phyloP scores from a whole-genome alignment of 108 stramenopile genomes.

The Schizochytrium sp. region DNA sequence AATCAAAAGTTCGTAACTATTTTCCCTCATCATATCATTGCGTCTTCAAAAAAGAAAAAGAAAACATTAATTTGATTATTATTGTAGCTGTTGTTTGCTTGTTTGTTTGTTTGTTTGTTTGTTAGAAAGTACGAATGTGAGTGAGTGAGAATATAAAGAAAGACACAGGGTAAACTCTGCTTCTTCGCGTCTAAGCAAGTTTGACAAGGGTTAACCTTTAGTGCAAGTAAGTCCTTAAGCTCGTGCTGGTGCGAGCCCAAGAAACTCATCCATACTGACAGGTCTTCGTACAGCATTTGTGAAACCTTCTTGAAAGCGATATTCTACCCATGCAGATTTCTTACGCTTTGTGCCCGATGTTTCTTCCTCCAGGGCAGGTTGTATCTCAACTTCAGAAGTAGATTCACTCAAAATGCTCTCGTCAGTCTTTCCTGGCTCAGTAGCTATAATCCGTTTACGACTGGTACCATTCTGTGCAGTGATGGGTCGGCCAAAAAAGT shows the following conservation, averaged over 20 bases:
- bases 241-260: background rate
- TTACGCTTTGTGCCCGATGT: background rate
- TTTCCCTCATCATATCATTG: too few species aligned
- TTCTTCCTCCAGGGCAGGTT: background rate
- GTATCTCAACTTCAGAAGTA: too few species aligned
- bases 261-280: conserved; percentile 17
- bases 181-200: too few species aligned
- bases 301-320: conserved; percentile 58
- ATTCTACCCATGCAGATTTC: background rate
- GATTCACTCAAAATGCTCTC: background rate
- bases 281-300: conserved; percentile 62
- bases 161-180: too few species aligned
- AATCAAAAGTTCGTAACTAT: too few species aligned
- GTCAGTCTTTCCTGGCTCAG: background rate
- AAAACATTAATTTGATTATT: too few species aligned
- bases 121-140: too few species aligned
- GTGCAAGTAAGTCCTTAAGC: background rate
- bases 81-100: too few species aligned
- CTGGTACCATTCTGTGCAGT: background rate
- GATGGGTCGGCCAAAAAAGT: conserved; percentile 56
- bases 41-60: too few species aligned
- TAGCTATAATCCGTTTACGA: background rate
- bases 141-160: too few species aligned
- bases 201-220: too few species aligned
- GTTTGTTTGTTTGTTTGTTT: too few species aligned